A percentile compares a stretch with the other conserved stretches of the same genome.
Conservation (phyloP, 257 asterid species). For the Orobanche coerulescens region DNA sequence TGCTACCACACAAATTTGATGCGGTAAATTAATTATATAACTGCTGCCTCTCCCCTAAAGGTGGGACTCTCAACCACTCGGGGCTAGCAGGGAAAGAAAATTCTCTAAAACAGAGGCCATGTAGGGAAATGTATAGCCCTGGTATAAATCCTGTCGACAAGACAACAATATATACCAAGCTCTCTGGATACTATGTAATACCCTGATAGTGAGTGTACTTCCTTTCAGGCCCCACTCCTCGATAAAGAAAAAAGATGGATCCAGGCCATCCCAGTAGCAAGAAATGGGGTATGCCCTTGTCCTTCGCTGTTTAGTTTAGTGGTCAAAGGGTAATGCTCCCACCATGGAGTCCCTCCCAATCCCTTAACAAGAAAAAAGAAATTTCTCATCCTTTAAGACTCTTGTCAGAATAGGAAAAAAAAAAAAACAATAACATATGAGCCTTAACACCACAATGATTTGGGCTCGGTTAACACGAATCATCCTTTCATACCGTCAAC, state of each 20-base stretch:
- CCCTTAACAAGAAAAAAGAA: background rate
- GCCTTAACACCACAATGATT: no score
- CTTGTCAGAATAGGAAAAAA: background rate
- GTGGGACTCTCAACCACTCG: background rate
- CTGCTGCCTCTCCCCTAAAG: background rate
- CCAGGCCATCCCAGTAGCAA: background rate
- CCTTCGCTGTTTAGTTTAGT: background rate
- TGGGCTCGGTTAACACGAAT: no score
- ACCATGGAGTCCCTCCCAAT: background rate
- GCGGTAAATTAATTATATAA: background rate
- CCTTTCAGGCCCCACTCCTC: background rate
- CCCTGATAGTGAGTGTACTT: background rate
- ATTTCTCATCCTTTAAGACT: background rate
- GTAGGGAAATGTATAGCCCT: background rate
- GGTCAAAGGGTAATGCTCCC: background rate
- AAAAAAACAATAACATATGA: no score
- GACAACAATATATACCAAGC: background rate
- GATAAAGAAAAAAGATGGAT: background rate
- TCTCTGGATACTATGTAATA: background rate
- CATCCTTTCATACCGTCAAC: no score
- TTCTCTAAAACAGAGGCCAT: background rate
- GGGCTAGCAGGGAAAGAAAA: background rate
- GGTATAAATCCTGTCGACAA: background rate
- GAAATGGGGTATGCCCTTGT: background rate
- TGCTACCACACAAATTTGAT: constrained; percentile 8